These are phyloP conservation scores for Kwoniella newhampshirensis DNA, from an alignment of 768 basidiomycete species.

Conservation along the genomic window DNA sequence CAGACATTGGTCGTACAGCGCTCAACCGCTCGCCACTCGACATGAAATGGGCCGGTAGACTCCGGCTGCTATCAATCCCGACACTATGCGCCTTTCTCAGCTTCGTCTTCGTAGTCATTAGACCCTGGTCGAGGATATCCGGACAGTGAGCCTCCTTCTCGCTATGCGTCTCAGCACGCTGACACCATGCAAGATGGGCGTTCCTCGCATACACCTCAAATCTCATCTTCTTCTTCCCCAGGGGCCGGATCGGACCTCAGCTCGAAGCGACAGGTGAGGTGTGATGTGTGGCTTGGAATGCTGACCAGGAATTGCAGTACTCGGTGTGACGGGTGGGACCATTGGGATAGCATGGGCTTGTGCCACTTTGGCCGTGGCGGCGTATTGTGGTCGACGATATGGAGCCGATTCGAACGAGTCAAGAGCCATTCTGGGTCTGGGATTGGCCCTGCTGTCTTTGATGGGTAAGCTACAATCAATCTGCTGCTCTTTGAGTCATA, in stretches of 20 bases:
- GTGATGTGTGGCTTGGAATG: background rate
- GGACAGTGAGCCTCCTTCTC: slow-evolving; percentile 32
- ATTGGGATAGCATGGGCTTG: slow-evolving; percentile 32
- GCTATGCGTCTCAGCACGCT: background rate
- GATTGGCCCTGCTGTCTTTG: slow-evolving; percentile 35
- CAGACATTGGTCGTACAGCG: too few species aligned
- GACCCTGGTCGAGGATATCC: slow-evolving; percentile 25
- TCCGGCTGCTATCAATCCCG: slow-evolving; percentile 26
- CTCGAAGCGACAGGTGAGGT: slow-evolving; percentile 35
- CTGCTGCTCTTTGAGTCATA: too few species aligned
- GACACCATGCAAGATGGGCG: slow-evolving; percentile 28
- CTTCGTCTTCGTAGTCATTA: slow-evolving; percentile 36
- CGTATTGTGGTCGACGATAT: slow-evolving; percentile 28
- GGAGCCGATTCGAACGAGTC: slow-evolving; percentile 28
- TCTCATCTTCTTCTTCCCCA: slow-evolving; percentile 45
- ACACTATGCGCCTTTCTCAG: slow-evolving; percentile 38
- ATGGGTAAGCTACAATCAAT: slow-evolving; percentile 25
- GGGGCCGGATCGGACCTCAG: slow-evolving; percentile 28
- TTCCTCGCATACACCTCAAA: slow-evolving; percentile 42
- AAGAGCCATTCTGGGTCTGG: slow-evolving; percentile 33
- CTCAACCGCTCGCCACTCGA: too few species aligned
- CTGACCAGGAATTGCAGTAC: slow-evolving; percentile 14
- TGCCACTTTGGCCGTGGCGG: slow-evolving; percentile 36
- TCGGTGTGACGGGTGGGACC: slow-evolving; percentile 27
- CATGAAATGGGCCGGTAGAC: slow-evolving; percentile 10